Percentiles rank a stretch among this genome's conserved stretches.
phyloP scores from a whole-genome alignment of 208 protist genomes.

The Leishmania turanica region DNA sequence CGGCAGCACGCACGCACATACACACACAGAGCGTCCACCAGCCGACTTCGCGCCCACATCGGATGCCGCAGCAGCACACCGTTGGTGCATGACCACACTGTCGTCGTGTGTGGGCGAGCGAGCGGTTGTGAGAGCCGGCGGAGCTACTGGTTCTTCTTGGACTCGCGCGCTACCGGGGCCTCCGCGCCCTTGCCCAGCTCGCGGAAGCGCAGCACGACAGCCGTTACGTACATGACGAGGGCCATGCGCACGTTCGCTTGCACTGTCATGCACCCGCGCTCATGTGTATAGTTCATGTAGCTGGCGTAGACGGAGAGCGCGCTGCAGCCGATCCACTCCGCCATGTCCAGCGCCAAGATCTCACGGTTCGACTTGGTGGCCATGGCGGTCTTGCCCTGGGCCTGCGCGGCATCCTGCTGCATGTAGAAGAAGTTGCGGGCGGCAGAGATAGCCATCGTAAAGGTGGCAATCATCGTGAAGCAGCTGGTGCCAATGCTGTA shows the following conservation, averaged over 20 bases:
- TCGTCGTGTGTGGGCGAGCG: not conserved
- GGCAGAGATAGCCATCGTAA: conserved; percentile 31
- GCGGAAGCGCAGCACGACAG: conserved; percentile 31
- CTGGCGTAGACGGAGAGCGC: conserved; percentile 42
- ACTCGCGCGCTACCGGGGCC: not conserved
- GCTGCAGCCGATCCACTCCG: conserved; percentile 41
- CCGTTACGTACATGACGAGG: conserved; percentile 41
- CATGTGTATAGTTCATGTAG: conserved; percentile 46
- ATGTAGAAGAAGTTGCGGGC: conserved; percentile 28
- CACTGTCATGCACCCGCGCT: conserved; percentile 41
- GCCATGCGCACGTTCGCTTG: conserved; percentile 56
- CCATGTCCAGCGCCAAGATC: conserved; percentile 23
- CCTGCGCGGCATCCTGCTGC: conserved; percentile 26
- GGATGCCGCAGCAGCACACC: not conserved
- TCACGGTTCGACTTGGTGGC: conserved; percentile 15
- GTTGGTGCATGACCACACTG: not conserved
- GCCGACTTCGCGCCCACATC: not conserved
- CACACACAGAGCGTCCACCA: not conserved
- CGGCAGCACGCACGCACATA: not conserved
- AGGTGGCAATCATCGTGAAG: conserved; percentile 32
- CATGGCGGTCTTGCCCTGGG: conserved; percentile 10
- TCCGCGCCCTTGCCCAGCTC: conserved; percentile 21
- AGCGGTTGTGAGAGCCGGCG: not conserved
- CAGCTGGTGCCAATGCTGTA: conserved; percentile 50
- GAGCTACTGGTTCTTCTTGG: conserved; percentile 33